These are phyloP conservation scores for Eucalyptus tenuipes DNA, from an alignment of 345 rosid genomes.

Conservation along the genomic window DNA sequence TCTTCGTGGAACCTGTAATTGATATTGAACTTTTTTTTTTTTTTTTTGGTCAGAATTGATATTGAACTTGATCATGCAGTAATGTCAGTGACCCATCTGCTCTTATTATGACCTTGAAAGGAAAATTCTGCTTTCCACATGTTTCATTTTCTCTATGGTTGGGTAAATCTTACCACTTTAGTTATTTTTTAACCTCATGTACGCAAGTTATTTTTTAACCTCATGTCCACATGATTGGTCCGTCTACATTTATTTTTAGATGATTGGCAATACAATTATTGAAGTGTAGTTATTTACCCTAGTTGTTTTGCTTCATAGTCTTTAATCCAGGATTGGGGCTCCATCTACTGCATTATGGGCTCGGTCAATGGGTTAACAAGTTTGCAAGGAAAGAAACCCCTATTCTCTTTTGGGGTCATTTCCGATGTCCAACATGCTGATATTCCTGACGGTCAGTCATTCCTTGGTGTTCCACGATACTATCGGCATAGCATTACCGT, in stretches of 20 bases:
- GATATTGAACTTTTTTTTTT: not conserved
- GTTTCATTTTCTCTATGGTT: not conserved
- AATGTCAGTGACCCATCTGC: not conserved
- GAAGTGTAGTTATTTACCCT: not conserved
- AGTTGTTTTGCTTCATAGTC: not conserved
- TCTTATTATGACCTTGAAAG: not conserved
- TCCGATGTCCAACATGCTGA: constrained; percentile 91
- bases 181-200: not conserved
- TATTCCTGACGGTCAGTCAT: constrained; percentile 78
- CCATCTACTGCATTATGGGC: constrained; percentile 24
- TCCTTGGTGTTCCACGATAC: constrained; percentile 71
- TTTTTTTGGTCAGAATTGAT: too few species aligned
- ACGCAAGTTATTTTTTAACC: not conserved
- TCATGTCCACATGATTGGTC: not conserved
- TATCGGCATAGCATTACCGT: constrained; percentile 71
- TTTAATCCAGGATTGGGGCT: not conserved
- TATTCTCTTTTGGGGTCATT: constrained; percentile 84
- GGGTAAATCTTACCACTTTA: not conserved
- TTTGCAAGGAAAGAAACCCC: constrained; percentile 30
- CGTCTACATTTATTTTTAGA: not conserved
- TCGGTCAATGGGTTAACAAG: constrained; percentile 18
- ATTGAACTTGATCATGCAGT: not conserved
- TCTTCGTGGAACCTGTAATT: not conserved
- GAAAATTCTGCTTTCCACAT: not conserved
- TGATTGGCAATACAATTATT: not conserved